Evolutionary conservation across 2,329 filamentous ascomycete genomes (phyloP), one percentile per base, ranked within the genome.

Genomic region (Ramularia endophylla): DNA sequence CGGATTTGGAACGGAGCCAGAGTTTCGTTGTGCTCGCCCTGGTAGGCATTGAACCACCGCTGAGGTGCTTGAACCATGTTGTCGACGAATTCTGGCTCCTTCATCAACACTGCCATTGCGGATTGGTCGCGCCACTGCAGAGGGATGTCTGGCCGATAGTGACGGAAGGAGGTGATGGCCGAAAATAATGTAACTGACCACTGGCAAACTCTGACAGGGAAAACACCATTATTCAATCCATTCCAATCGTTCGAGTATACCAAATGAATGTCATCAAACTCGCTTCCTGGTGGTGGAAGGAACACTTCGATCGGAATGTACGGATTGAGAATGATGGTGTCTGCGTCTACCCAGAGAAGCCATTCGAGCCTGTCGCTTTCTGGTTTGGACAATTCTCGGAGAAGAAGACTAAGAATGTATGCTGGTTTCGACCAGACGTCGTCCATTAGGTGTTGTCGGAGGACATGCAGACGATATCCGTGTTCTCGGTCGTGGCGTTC

Each of bases 401-500:
- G 54, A 8, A 70, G 50, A 5, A 69, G 49, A 8, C 60, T 58
- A 8, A 70, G 54, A 22, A 71, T 64, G 45, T 69, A 69, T 2
- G 65, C 69, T 2, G 62, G 61, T 40, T 71, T 71, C 35, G 62
- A 66, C 68, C 68, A 71, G 4, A 67, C 57, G 28, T 66, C 63
- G 36, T 68, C 65, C 12, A 70, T 52, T 1, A 72, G 56, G 2
- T 61, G 48, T 27, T 66, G 57, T 4, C 66, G 65, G 34, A 70
- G 54, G 5, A 71, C 60, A 29, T 65, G 61, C 5, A 70, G 51
- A 6, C 66, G 64, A 29, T 68, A 70, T 4, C 65, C 63, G 31
- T 68, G 63, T 20, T 67, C 51, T 7, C 57, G 51, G 36, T 65
- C 63, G 43, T 71, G 66, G 5, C 59, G 46, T 12, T 65, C 53